Base-by-base conservation (phyloP, 2,329 filamentous ascomycete genomes). In the Fusarium sp. region DNA sequence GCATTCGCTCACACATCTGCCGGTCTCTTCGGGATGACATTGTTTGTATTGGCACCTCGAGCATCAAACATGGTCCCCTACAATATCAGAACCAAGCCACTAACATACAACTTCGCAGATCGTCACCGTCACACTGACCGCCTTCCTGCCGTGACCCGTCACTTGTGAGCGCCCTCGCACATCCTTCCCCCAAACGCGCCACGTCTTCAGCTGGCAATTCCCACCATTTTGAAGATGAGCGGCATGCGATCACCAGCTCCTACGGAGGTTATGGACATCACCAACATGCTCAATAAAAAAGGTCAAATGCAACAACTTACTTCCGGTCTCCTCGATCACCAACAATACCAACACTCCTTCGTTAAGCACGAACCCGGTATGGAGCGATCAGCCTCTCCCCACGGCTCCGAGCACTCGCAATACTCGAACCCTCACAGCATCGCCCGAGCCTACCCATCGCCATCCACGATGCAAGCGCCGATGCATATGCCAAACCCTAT, bases 341-440 rank as follows among this genome's bases (percentile, higher is more conserved):
- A 71, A 45, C 67, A 70, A 70, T 77, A 75, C 60, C 79, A 78
- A 60, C 75, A 77, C 54, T 70, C 76, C 60, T 75, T 80, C 67
- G 74, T 81, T 64, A 82, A 82, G 67, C 73, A 76, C 49, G 81
- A 82, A 54, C 75, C 80, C 50, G 77, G 73, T 18, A 84, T 89
- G 76, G 87, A 89, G 60, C 85, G 87, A 63, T 84, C 86, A 50
- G 85, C 83, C 72, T 89, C 88, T 10, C 87, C 88, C 13, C 88
- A 90, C 78, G 87, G 87, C 60, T 89, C 88, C 17, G 88, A 89
- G 72, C 85, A 87, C 77, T 89, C 87, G 8, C 84, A 86, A 64
- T 88, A 87, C 77, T 88, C 87, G 4, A 83, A 81, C 49, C 80
- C 81, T 44, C 83, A 85, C 75, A 83, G 82, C 63, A 81, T 86